Base-by-base conservation (phyloP, 805 yeast genomes). In the Starmerella davenportii region DNA sequence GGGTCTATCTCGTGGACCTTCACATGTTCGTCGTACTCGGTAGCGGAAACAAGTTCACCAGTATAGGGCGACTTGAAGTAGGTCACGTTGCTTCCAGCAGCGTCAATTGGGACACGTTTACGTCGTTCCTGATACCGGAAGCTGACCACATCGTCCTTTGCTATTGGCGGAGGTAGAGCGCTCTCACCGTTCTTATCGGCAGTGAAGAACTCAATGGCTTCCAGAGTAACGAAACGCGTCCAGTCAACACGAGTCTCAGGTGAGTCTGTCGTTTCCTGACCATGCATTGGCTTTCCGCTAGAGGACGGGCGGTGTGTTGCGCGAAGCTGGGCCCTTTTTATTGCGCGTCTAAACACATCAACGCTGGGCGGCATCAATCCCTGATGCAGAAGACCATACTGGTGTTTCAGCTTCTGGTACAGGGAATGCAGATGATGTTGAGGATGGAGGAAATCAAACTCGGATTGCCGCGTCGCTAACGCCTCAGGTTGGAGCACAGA, bases 41-140 rank as follows among this genome's bases (percentile, higher is more conserved):
- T 64, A 48, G 79, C 90, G 1, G 85, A 77, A 1, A 85, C 68
- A 51, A 66, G 50, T 49, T 72, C 67, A 1, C 76, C 76, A 0
- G 94, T 79, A 30, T 79, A 62, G n/a, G 95, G 95, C 52, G 94
- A 81, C 45, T 63, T 66, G 30, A 84, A 67, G 35, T 60, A 46
- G 7, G 54, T 59, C 41, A 59, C 67, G 32, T 29, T 19, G 25
- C 13, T 32, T n/a, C n/a, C n/a, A n/a, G n/a, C n/a, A n/a, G n/a
- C n/a, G n/a, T n/a, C n/a, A n/a, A n/a, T n/a, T n/a, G n/a, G n/a
- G n/a, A n/a, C n/a, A n/a, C n/a, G n/a, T n/a, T n/a, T n/a, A n/a
- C n/a, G n/a, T n/a, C n/a, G n/a, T n/a, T n/a, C n/a, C 23, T 32
- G 35, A 11, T 8, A 21, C 25, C 18, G 15, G 25, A 9, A 11